Evolutionary conservation across 768 basidiomycete species (phyloP), one percentile per base, ranked within the genome.

Genomic region (Candolleomyces efflorescens): DNA sequence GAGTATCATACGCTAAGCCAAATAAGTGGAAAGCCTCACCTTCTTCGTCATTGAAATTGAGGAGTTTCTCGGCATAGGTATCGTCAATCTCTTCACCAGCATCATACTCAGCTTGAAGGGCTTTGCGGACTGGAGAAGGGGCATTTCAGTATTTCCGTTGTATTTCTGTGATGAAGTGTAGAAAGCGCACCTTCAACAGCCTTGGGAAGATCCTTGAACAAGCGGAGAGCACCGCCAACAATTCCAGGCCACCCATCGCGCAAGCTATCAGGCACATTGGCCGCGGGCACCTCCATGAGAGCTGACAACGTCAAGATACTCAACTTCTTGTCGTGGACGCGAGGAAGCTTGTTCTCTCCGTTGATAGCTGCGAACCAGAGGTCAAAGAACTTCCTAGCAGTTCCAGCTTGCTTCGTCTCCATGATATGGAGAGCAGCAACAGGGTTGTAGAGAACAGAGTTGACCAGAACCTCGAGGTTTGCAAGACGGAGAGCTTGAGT

Each of bases 301-400:
- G 85, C 84, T 60, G 86, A 90, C 56, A 95, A 69, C 10, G 92
- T 84, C 57, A 90, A 68, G 56, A 94, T 83, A 63, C 82, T 84
- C 57, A 95, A 74, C 71, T 89, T 92, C 81, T 94, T 93, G 73
- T 95, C 92, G 67, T 96, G 92, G 45, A 96, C 92, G 18, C 92
- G 83, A 12, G 91, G 90, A 37, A 94, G 79, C 49, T 78, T 80
- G 23, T 69, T 75, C 32, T 78, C 77, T 51, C 73, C 72, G 57
- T 84, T 85, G 70, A 93, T 89, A 11, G 84, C 83, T 11, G 71
- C 80, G 67, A 94, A 94, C 92, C 92, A 95, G 61, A 76, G 80
- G 66, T 91, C 84, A 67, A 95, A 93, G 78, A 95, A 92, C n/a
- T 70, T 66, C 38, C 87, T 84, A 0, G 88, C 81, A 38, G 78